Percentiles rank a stretch among this genome's conserved stretches.
Evolutionary conservation across 768 basidiomycete genomes (phyloP).

Genomic region (Sarcodon aspratus): DNA sequence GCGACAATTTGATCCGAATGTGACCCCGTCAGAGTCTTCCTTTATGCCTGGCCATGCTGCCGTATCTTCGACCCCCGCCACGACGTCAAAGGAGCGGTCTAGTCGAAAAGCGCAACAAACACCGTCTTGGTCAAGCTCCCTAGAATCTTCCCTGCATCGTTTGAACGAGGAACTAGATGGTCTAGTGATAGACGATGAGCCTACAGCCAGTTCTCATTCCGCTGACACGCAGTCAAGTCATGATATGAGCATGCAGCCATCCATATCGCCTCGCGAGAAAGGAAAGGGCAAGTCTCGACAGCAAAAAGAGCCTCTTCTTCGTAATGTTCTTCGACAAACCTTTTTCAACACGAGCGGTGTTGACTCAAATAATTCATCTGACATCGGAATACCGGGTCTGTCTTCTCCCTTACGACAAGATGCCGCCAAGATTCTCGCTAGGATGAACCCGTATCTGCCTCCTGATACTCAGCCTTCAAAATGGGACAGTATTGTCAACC

Average conservation of each 20-base stretch:
- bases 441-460: constrained; percentile 51
- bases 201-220: constrained; percentile 11
- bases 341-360: constrained; percentile 22
- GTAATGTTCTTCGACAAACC: constrained; percentile 41
- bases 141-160: constrained; percentile 65
- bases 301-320: constrained; percentile 27
- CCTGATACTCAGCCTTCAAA: constrained; percentile 33
- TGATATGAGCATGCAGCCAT: constrained; percentile 13
- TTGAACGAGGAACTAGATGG: constrained; percentile 52
- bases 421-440: constrained; percentile 43
- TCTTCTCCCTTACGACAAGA: constrained; percentile 43
- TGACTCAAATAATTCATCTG: constrained; percentile 9
- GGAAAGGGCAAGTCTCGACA: constrained; percentile 39
- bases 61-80: constrained; percentile 72
- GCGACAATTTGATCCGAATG: constrained; percentile 26
- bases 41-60: constrained; percentile 67
- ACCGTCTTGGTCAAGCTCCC: constrained; percentile 60
- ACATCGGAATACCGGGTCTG: constrained; percentile 22
- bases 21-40: constrained; percentile 51
- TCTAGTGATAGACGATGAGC: constrained; percentile 33
- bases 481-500: constrained; percentile 71
- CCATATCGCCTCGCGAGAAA: constrained; percentile 7
- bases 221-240: constrained; percentile 14
- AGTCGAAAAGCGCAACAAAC: constrained; percentile 29
- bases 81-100: constrained; percentile 20